A percentile compares a stretch with the other conserved stretches of the same genome.
phyloP scores from a whole-genome alignment of 208 protist genomes.

The Trypanosoma mega region DNA sequence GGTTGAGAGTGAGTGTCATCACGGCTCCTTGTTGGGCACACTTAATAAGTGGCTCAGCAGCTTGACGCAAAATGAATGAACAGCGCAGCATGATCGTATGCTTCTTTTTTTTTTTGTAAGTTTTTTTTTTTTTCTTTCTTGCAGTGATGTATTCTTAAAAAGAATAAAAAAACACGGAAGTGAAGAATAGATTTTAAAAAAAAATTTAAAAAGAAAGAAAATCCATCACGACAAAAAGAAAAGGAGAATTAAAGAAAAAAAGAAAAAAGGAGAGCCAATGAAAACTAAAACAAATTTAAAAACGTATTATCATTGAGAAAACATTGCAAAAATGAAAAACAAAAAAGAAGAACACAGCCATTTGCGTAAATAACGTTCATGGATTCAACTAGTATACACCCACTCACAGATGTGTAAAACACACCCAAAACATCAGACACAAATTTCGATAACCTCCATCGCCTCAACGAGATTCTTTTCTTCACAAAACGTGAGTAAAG shows the following conservation, averaged over 20 bases:
- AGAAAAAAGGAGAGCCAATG: constrained; percentile 5
- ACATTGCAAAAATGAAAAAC: too few relatives aligned
- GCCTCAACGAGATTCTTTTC: too few relatives aligned
- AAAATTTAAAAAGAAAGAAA: constrained; percentile 11
- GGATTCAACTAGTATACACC: too few relatives aligned
- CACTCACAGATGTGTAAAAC: too few relatives aligned
- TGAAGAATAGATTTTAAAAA: constrained; percentile 15
- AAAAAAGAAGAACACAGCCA: too few relatives aligned
- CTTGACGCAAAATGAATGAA: constrained; percentile 34
- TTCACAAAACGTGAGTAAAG: too few relatives aligned
- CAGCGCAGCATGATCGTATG: constrained; percentile 67
- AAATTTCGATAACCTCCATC: too few relatives aligned
- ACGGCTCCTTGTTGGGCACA: constrained; percentile 55
- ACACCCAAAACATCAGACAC: too few relatives aligned
- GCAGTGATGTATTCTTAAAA: constrained; percentile 1
- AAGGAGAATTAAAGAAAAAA: constrained; percentile 1
- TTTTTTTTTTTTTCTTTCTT: constrained; percentile 6
- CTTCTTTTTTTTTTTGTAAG: neutral
- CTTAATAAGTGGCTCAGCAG: constrained; percentile 55
- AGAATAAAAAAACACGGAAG: constrained; percentile 11
- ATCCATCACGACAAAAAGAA: constrained; percentile 10
- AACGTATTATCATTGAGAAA: too few relatives aligned
- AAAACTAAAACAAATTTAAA: too few relatives aligned
- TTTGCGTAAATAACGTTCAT: too few relatives aligned
- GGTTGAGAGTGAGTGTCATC: constrained; percentile 89